These are phyloP conservation scores for Cicer yamashitae DNA, from an alignment of 306 rosid genomes.

Conservation along the genomic window DNA sequence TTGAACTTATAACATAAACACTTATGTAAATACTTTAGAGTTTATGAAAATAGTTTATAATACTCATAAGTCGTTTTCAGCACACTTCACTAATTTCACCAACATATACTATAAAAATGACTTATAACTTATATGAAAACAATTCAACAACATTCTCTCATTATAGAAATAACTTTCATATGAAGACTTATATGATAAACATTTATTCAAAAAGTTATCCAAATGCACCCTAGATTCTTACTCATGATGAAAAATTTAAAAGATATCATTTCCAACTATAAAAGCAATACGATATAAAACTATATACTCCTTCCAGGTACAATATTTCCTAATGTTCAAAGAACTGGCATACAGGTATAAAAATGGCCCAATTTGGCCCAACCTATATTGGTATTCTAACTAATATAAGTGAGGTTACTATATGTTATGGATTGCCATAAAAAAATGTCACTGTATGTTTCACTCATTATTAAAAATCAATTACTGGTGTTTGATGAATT, in stretches of 20 bases:
- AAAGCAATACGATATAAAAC: slow-evolving; percentile 26
- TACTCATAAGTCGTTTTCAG: not conserved
- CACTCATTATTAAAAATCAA: slow-evolving; percentile 43
- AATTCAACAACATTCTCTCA: not conserved
- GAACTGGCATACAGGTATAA: slow-evolving; percentile 41
- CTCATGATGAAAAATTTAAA: slow-evolving; percentile 17
- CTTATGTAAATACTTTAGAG: not conserved
- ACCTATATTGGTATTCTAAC: slow-evolving; percentile 49
- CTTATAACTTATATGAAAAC: not conserved
- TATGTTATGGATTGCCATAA: slow-evolving; percentile 17
- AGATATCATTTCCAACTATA: slow-evolving; percentile 17
- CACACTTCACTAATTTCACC: not conserved
- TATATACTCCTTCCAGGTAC: slow-evolving; percentile 16
- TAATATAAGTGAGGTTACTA: slow-evolving; percentile 39
- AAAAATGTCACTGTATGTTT: not conserved
- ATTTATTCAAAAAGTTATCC: not conserved
- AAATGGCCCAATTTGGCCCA: slow-evolving; percentile 49
- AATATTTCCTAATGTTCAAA: slow-evolving; percentile 42
- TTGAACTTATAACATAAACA: not conserved
- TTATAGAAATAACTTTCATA: not conserved
- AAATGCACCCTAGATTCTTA: not conserved
- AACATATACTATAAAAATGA: not conserved
- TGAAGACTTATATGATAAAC: not conserved
- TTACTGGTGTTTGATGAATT: slow-evolving; percentile 42
- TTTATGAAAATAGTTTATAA: not conserved